Evolutionary conservation across 2,329 filamentous ascomycete species (phyloP), one percentile per base, ranked within the genome.

Genomic region (Blastomyces percursus): DNA sequence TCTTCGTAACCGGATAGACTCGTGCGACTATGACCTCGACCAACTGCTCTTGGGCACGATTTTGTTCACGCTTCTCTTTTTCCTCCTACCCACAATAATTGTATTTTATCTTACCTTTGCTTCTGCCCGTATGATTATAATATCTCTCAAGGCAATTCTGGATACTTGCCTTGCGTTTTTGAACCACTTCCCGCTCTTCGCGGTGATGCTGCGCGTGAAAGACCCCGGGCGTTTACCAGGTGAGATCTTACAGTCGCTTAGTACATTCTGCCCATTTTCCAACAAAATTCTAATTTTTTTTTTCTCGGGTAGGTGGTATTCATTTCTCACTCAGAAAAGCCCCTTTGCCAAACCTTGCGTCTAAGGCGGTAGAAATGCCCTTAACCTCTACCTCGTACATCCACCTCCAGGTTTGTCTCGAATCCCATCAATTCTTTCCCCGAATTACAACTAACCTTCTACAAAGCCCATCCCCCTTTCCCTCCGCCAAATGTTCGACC

Each of bases 81-180:
- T 97, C 74, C 81, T 99, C 19, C 80, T 99, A 3, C 94, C 94
- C 0, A 99, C 94, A 0, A 91, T 99, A 30, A 85, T 93, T 61
- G 94, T 99, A 52, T 99, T 97, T 73, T 99, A 99, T 72, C 81
- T 96, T 64, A 96, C 95, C 51, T 99, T 99, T 77, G 93, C 95
- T 57, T 86, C 90, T 65, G 92, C 93, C 44, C 85, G 95, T 59
- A 96, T 99, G 89, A 85, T 87, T 66, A 97, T 97, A 68, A 99
- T 99, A 66, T 87, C 87, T 14, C 79, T 97, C 65, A 99, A 97
- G 75, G 95, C 93, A 14, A 82, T 85, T 19, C 86, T 99, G 63
- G 94, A 99, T 76, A 96, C 93, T 1, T 82, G 91, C 69, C 82
- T 99, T 68, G 95, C 94, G 52, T 96, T 90, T 76, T 77, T 99